phyloP scores from a whole-genome alignment of 2,329 filamentous ascomycete genomes.

The Aureobasidium sp. region DNA sequence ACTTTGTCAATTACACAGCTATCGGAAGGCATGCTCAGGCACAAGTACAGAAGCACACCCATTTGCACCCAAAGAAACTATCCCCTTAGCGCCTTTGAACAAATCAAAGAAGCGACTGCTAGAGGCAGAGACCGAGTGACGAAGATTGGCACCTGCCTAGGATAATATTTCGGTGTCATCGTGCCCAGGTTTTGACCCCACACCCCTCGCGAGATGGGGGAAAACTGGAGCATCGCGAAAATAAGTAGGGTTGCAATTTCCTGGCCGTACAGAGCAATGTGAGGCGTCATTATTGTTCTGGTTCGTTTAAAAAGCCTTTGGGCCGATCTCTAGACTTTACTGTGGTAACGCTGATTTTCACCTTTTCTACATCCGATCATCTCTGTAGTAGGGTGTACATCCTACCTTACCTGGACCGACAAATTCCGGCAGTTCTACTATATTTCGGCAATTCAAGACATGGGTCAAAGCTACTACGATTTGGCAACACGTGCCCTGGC shows the following conservation, averaged over 20 bases:
- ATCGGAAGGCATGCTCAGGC: not conserved
- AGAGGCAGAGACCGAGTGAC: not conserved
- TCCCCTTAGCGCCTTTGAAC: not conserved
- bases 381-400: not conserved
- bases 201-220: constrained; percentile 3
- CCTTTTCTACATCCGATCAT: not conserved
- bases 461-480: constrained; percentile 5
- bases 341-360: not conserved
- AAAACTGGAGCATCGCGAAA: constrained; percentile 14
- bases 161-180: constrained; percentile 2
- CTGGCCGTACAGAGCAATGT: not conserved
- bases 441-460: not conserved
- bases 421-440: not conserved
- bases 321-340: not conserved
- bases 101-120: not conserved
- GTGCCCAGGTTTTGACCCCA: constrained; percentile 11
- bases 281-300: constrained; percentile 6
- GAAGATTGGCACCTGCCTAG: not conserved
- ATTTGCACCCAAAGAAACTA: not conserved
- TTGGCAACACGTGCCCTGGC: constrained; percentile 7
- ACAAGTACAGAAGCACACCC: not conserved
- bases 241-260: constrained; percentile 14
- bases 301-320: not conserved
- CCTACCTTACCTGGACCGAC: not conserved
- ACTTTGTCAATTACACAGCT: not conserved